phyloP scores from a whole-genome alignment of 169 alveolate species.

The Eimeria falciformis region DNA sequence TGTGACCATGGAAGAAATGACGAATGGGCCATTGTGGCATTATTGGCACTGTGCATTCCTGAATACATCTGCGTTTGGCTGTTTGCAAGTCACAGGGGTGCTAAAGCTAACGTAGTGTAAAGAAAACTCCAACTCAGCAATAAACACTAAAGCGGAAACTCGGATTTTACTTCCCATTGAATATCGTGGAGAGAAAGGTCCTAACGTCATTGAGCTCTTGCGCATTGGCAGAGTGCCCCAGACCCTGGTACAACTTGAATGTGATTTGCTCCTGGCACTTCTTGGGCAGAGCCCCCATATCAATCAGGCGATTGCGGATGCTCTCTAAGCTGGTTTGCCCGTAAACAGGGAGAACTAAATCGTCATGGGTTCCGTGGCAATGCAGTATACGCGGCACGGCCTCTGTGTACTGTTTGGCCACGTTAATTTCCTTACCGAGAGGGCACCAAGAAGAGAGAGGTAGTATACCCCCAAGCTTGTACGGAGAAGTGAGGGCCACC shows the following conservation, averaged over 20 bases:
- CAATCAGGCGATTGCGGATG: constrained; percentile 32
- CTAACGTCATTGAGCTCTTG: constrained; percentile 47
- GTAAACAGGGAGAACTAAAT: constrained; percentile 47
- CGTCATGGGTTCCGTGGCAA: constrained; percentile 76
- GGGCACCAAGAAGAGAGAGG: constrained; percentile 78
- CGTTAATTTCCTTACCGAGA: constrained; percentile 36
- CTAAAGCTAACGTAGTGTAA: no score
- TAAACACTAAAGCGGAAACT: no score
- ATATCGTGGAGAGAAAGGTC: constrained; percentile 15
- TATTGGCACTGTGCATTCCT: no score
- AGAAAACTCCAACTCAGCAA: no score
- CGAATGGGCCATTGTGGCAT: no score
- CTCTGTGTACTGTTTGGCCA: constrained; percentile 13
- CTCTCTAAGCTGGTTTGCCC: constrained; percentile 70
- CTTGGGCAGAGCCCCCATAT: constrained; percentile 23
- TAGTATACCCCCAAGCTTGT: constrained; percentile 73
- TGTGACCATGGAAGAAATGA: no score
- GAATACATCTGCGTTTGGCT: no score
- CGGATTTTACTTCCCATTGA: neutral
- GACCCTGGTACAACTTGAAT: constrained; percentile 45
- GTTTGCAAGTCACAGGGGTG: no score
- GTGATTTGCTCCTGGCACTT: constrained; percentile 22
- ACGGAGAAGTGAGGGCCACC: constrained; percentile 44
- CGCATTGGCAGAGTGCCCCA: constrained; percentile 69
- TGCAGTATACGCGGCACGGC: constrained; percentile 75